A percentile compares a stretch with the other conserved stretches of the same genome.
Conservation (phyloP, 2,329 filamentous ascomycete species). For the Colletotrichum neosansevieriae region DNA sequence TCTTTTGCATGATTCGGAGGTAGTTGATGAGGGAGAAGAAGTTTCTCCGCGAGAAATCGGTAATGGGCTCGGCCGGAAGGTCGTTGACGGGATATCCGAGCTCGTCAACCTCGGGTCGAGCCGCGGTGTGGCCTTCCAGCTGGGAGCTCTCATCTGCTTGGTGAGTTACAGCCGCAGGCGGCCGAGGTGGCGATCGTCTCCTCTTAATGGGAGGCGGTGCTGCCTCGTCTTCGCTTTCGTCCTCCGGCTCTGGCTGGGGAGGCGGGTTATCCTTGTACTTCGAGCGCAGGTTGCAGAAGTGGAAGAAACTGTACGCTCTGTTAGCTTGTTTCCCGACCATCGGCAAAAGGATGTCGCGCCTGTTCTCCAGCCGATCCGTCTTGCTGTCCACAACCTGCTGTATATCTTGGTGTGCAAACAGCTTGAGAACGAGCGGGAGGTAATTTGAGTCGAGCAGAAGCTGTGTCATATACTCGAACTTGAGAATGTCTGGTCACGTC, state of each 20-base stretch:
- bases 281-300: constrained; percentile 83
- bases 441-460: constrained; percentile 95
- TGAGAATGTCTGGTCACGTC: constrained; percentile 78
- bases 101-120: constrained; percentile 80
- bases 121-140: constrained; percentile 50
- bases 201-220: constrained; percentile 85
- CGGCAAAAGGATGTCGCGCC: constrained; percentile 61
- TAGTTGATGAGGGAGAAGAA: constrained; percentile 97
- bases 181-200: constrained; percentile 60
- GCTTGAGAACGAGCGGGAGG: constrained; percentile 89
- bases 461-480: constrained; percentile 96
- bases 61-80: constrained; percentile 81
- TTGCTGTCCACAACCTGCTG: constrained; percentile 90
- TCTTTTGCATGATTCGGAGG: constrained; percentile 95
- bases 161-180: constrained; percentile 44
- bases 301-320: constrained; percentile 77
- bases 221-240: constrained; percentile 77
- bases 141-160: constrained; percentile 46
- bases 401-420: constrained; percentile 94
- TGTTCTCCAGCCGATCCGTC: constrained; percentile 84
- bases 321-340: constrained; percentile 40
- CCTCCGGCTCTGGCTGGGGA: constrained; percentile 44
- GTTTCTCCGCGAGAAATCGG: constrained; percentile 90
- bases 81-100: constrained; percentile 83
- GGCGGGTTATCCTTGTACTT: constrained; percentile 54